Base-by-base conservation (phyloP, 2,329 filamentous ascomycete genomes). In the Penicillium sp. region DNA sequence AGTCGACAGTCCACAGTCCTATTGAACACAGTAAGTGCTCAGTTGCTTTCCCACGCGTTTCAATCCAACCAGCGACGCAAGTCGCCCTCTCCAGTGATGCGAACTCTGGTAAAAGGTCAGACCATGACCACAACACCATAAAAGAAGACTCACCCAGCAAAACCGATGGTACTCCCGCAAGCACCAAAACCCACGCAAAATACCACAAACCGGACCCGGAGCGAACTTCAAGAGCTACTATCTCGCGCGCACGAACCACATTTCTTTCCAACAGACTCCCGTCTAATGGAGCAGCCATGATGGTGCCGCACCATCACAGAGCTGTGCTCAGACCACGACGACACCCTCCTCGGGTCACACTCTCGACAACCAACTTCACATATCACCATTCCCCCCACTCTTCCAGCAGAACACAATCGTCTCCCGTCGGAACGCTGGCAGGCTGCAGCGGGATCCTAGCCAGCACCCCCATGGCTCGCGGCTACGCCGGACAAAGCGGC, bases 31-130 rank as follows among this genome's bases (percentile, higher is more conserved):
- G 59, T 61, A 56, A 57, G 55, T 45, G 9, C 24, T 22, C 22
- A 31, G 20, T 39, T 29, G 35, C 35, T 52, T 20, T 18, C 22
- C 32, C 31, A 22, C 18, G 4, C 29, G 16, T 45, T 26, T 29
- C 43, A 29, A 24, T 42, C 32, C 45, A 13, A 34, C 29, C 34
- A 26, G 14, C 40, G 50, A 46, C 47, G 26, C 46, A 34, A 45
- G 26, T 20, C 42, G 45, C 29, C 39, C 45, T 71, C 72, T 76
- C 74, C 74, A 56, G 72, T 75, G 75, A 77, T 77, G 75, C 57
- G 55, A 71, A 62, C 64, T 51, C 69, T 77, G 75, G 75, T 77
- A 77, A 77, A 77, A 77, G 75, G 74, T 77, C 74, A 72, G 74
- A 77, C 71, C 64, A 50, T 60, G 61, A 61, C 57, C 49, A 55